These are phyloP conservation scores for Neocallimastix lanati DNA, from an alignment of 192 early-diverging fungal species.

Conservation along the genomic window DNA sequence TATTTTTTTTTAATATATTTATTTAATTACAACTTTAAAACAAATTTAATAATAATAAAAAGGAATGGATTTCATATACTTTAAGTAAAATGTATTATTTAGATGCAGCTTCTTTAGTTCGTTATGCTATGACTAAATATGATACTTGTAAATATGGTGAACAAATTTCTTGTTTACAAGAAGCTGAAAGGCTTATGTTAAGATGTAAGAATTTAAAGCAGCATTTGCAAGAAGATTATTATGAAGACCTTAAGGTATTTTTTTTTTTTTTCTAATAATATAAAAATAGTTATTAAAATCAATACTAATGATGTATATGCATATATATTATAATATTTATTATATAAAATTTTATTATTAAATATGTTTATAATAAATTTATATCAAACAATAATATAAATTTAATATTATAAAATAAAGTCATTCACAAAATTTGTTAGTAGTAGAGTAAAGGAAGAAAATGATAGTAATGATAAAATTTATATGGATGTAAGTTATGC, in stretches of 20 bases:
- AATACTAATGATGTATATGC: too few relatives aligned
- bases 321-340: too few relatives aligned
- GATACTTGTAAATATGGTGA: not conserved
- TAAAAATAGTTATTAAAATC: too few relatives aligned
- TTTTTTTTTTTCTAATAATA: too few relatives aligned
- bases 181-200: not conserved
- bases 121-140: not conserved
- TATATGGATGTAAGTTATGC: not conserved
- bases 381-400: not conserved
- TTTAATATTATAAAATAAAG: not conserved
- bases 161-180: not conserved
- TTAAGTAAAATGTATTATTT: not conserved
- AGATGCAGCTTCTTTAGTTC: not conserved
- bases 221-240: not conserved
- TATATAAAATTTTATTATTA: too few relatives aligned
- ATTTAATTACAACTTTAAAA: too few relatives aligned
- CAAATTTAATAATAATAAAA: not conserved
- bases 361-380: too few relatives aligned
- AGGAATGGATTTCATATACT: not conserved
- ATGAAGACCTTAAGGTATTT: not conserved
- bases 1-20: too few relatives aligned
- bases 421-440: not conserved
- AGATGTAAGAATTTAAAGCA: not conserved
- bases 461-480: not conserved
- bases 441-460: not conserved